Conservation (phyloP, 1,139 yeast species). For the Yamadazyma songkhlaensis region DNA sequence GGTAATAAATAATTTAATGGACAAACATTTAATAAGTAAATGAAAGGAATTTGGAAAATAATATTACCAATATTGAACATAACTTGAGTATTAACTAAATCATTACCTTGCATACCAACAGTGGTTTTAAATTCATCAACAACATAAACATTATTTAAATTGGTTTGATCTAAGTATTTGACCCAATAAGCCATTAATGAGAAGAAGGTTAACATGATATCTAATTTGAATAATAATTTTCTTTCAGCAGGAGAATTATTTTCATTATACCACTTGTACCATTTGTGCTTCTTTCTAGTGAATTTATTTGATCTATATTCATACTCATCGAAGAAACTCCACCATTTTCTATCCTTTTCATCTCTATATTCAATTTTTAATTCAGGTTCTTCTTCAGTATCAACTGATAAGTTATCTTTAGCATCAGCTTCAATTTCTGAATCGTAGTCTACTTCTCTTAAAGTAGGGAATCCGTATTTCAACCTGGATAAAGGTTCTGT, state of each 20-base stretch:
- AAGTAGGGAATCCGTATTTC: slow-evolving; percentile 51
- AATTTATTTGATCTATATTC: slow-evolving; percentile 49
- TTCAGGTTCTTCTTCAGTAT: slow-evolving; percentile 12
- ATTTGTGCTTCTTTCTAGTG: slow-evolving; percentile 39
- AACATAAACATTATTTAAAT: slow-evolving; percentile 66
- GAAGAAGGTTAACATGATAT: slow-evolving; percentile 56
- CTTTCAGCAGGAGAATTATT: slow-evolving; percentile 54
- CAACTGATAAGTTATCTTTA: slow-evolving; percentile 11
- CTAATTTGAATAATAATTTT: slow-evolving; percentile 58
- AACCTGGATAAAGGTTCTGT: slow-evolving; percentile 29
- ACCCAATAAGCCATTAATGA: slow-evolving; percentile 69
- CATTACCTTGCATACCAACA: slow-evolving; percentile 62
- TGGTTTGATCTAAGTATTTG: slow-evolving; percentile 62
- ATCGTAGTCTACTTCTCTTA: slow-evolving; percentile 40
- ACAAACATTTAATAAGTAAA: slow-evolving; percentile 40
- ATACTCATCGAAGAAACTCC: slow-evolving; percentile 60
- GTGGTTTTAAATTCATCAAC: slow-evolving; percentile 62
- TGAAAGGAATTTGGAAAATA: slow-evolving; percentile 53
- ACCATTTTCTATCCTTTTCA: slow-evolving; percentile 63
- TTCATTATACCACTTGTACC: slow-evolving; percentile 67
- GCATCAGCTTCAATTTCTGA: slow-evolving; percentile 5
- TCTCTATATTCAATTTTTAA: slow-evolving; percentile 48
- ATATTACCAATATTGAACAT: slow-evolving; percentile 58
- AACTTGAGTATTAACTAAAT: slow-evolving; percentile 59
- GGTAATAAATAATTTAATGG: slow-evolving; percentile 60